Percentiles rank a stretch among this genome's conserved stretches.
Evolutionary conservation across 768 basidiomycete genomes (phyloP).

Genomic region (Daedaleopsis nitida): DNA sequence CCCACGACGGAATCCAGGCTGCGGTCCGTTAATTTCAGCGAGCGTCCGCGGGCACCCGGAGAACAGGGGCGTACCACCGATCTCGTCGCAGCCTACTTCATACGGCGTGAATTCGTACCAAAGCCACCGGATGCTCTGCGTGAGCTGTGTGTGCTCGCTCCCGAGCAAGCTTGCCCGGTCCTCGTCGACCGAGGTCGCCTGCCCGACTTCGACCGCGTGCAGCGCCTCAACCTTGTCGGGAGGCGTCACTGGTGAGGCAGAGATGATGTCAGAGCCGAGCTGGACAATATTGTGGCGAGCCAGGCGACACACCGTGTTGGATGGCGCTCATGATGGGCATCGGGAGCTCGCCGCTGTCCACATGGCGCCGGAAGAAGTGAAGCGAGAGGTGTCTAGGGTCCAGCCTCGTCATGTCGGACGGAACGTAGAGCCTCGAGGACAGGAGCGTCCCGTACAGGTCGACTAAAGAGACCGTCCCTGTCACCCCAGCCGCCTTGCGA

Average conservation of each 20-base stretch:
- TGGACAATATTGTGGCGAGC: neutral
- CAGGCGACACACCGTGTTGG: slow-evolving; percentile 23
- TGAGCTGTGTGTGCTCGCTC: slow-evolving; percentile 9
- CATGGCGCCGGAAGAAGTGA: slow-evolving; percentile 24
- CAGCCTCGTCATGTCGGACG: slow-evolving; percentile 18
- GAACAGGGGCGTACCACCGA: slow-evolving; percentile 22
- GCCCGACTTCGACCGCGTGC: slow-evolving; percentile 9
- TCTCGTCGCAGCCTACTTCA: slow-evolving; percentile 30
- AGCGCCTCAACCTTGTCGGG: slow-evolving; percentile 14
- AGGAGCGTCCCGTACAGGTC: slow-evolving; percentile 30
- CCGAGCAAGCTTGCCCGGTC: slow-evolving; percentile 4
- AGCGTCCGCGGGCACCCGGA: neutral
- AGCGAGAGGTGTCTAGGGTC: slow-evolving; percentile 27
- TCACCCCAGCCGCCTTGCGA: slow-evolving; percentile 26
- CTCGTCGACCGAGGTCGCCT: slow-evolving; percentile 9
- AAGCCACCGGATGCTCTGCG: slow-evolving; percentile 19
- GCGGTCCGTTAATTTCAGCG: neutral
- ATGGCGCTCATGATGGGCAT: slow-evolving; percentile 30
- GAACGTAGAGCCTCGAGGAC: slow-evolving; percentile 26
- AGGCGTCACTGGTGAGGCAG: slow-evolving; percentile 9
- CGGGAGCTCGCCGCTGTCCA: slow-evolving; percentile 26
- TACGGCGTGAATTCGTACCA: slow-evolving; percentile 33
- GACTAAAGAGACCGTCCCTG: slow-evolving; percentile 26
- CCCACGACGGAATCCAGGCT: slow-evolving; percentile 32
- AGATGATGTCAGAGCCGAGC: neutral